Conservation (phyloP, 2,329 filamentous ascomycete genomes). For the Aspergillus eucalypticola region DNA sequence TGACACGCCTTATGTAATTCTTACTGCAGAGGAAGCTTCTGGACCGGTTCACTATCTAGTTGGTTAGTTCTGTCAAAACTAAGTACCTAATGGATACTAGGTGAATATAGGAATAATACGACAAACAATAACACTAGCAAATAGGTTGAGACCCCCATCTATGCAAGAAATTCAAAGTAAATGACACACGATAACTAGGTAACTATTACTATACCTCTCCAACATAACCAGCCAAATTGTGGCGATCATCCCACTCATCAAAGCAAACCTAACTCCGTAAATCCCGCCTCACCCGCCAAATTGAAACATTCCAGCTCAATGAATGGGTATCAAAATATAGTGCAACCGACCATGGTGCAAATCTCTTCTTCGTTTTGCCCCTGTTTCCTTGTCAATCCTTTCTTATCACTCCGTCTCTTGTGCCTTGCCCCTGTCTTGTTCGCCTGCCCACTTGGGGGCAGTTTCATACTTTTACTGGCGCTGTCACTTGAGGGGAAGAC, state of each 20-base stretch:
- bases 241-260: neutral
- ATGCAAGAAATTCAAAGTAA: too few species aligned
- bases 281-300: neutral
- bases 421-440: neutral
- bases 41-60: neutral
- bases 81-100: too few species aligned
- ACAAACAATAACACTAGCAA: neutral
- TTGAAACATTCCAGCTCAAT: conserved; percentile 7
- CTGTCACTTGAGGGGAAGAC: neutral
- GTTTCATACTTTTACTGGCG: neutral
- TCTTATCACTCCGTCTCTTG: neutral
- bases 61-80: neutral
- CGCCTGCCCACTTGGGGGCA: neutral
- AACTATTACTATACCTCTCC: neutral
- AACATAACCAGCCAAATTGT: neutral
- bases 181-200: too few species aligned
- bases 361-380: neutral
- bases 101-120: too few species aligned
- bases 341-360: neutral
- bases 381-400: neutral
- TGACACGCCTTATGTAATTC: conserved; percentile 5
- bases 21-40: neutral
- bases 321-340: conserved; percentile 6
- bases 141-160: too few species aligned
- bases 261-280: conserved; percentile 1